Evolutionary conservation across 768 basidiomycete species (phyloP).

Genomic region (Sporobolomyces roseus): DNA sequence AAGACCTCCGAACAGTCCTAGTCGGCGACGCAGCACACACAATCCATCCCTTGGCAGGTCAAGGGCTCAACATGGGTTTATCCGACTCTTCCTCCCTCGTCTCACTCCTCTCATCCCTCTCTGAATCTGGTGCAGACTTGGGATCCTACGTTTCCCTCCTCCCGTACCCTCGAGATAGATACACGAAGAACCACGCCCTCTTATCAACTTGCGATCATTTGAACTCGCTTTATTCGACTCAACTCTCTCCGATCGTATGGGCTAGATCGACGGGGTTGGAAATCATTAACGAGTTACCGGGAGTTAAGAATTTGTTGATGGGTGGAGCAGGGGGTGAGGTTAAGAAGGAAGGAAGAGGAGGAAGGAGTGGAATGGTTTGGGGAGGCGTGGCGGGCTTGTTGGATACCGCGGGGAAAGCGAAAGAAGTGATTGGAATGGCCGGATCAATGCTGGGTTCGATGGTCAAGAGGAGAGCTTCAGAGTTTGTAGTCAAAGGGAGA

Average conservation of each 20-base stretch:
- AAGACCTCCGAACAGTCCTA: conserved; percentile 68
- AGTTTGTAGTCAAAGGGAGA: conserved; percentile 30
- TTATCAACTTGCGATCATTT: conserved; percentile 84
- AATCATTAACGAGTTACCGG: conserved; percentile 80
- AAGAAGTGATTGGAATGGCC: neutral
- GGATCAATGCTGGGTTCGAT: neutral
- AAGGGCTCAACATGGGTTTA: conserved; percentile 91
- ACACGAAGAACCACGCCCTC: conserved; percentile 77
- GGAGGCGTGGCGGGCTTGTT: conserved; percentile 6
- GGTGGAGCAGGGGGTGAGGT: conserved; percentile 61
- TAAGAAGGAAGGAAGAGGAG: neutral
- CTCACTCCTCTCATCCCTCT: conserved; percentile 59
- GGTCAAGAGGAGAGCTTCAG: conserved; percentile 6
- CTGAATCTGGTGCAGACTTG: conserved; percentile 70
- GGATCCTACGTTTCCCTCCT: conserved; percentile 70
- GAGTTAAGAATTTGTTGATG: conserved; percentile 79
- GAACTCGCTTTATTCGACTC: conserved; percentile 66
- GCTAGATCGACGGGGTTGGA: conserved; percentile 81
- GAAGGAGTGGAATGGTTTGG: conserved; percentile 9
- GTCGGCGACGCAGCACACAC: conserved; percentile 96
- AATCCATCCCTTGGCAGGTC: conserved; percentile 89
- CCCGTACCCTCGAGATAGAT: conserved; percentile 74
- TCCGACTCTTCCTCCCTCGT: conserved; percentile 73
- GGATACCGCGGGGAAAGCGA: neutral
- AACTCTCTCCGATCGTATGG: conserved; percentile 59